Base-by-base conservation (phyloP, 306 rosid genomes). In the Castanea sativa region DNA sequence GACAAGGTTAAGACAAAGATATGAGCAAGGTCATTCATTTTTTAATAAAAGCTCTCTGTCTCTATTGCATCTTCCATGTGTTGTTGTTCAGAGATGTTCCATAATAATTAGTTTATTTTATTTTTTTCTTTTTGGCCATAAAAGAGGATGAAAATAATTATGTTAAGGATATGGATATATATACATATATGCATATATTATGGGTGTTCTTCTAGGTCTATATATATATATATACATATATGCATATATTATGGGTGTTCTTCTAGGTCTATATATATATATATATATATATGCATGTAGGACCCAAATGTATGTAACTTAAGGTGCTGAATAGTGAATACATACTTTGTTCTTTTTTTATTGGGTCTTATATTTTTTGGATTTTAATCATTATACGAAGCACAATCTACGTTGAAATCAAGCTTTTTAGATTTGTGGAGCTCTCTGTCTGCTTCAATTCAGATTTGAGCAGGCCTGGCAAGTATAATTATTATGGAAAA, bases 21-120 rank as follows among this genome's bases (percentile, higher is more conserved):
- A 70, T 27, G 12, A 61, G 7, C 63, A 20, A 73, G 56, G 45
- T 41, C 16, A 45, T 8, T 72, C 58, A 13, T 33, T 67, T 73
- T 65, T 68, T 29, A 70, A 59, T 52, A 83, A 63, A 80, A 67
- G 6, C 78, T 72, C 78, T 72, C 27, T 80, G 82, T 84, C 83
- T 79, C 75, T 71, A 65, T 79, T 69, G 86, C 76, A 83, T 70
- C 73, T 82, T 79, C 79, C 91, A 76, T 86, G 85, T 84, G 86
- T 79, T 67, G 51, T 15, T 58, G 74, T 49, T 35, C 59, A 25
- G 57, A 64, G n/a, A 13, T 68, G 80, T 35, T 60, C 81, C 63
- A 41, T 57, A 72, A 74, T 65, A 68, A 71, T 53, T 12, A 20
- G 19, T 76, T 49, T 12, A 1, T 0, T 45, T 59, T 21, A 0